A percentile compares a stretch with the other conserved stretches of the same genome.
Conservation (phyloP, 2,329 filamentous ascomycete genomes). For the Calonectria naviculata region DNA sequence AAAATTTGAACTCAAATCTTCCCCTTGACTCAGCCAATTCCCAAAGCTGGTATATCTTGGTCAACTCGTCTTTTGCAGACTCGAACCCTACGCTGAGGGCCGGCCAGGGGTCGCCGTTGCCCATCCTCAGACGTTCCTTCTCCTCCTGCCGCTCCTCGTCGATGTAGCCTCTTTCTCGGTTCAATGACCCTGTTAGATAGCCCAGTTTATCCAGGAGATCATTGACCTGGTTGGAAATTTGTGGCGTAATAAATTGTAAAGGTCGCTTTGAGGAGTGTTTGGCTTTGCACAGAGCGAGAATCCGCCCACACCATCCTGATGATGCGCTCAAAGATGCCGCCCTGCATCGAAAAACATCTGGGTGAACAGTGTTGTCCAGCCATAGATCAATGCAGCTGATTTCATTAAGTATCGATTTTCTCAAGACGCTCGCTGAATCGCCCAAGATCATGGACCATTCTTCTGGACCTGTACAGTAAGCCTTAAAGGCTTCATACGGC, state of each 20-base stretch:
- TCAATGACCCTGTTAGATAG: not conserved
- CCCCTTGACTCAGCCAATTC: not conserved
- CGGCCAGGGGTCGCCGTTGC: not conserved
- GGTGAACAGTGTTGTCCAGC: not conserved
- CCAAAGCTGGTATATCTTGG: not conserved
- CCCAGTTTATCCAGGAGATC: not conserved
- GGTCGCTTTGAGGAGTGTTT: not conserved
- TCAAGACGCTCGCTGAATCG: not conserved
- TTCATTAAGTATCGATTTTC: not conserved
- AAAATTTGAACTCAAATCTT: not conserved
- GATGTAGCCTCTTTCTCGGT: not conserved
- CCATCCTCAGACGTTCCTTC: not conserved
- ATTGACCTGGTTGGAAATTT: not conserved
- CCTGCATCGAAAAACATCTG: not conserved
- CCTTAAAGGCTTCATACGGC: not conserved
- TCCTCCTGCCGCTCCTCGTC: not conserved
- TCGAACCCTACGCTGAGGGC: not conserved
- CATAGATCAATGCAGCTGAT: not conserved
- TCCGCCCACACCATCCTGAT: not conserved
- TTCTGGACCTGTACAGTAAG: not conserved
- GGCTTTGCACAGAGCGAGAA: not conserved
- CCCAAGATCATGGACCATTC: not conserved
- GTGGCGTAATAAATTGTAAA: not conserved
- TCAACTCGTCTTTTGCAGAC: not conserved
- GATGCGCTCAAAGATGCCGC: not conserved